A percentile compares a stretch with the other conserved stretches of the same genome.
Evolutionary conservation across 2,329 filamentous ascomycete species (phyloP).

Genomic region (Juglanconis sp.): DNA sequence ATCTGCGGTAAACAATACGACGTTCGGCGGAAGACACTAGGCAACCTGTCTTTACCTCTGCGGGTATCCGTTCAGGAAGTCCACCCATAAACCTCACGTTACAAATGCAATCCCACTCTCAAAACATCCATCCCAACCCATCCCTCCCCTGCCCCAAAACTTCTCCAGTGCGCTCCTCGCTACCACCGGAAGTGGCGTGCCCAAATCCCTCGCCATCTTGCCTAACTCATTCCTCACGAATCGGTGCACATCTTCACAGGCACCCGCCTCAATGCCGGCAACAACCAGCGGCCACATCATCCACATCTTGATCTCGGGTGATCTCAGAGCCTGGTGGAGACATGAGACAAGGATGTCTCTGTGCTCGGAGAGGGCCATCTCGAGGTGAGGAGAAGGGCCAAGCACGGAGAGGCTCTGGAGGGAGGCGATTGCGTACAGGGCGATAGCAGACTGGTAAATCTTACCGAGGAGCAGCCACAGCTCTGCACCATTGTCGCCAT

Average conservation of each 20-base stretch:
- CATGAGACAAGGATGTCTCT: slow-evolving; percentile 19
- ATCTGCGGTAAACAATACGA: no score
- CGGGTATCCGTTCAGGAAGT: background rate
- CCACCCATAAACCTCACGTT: background rate
- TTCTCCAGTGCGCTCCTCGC: slow-evolving; percentile 30
- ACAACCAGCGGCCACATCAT: slow-evolving; percentile 35
- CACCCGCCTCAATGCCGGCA: slow-evolving; percentile 30
- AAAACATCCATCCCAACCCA: slow-evolving; percentile 37
- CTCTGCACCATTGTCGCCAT: no score
- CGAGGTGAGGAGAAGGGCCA: slow-evolving; percentile 9
- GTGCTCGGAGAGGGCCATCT: background rate
- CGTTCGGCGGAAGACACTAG: no score
- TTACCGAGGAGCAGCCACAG: no score
- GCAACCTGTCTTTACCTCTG: background rate
- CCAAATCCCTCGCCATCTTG: slow-evolving; percentile 26
- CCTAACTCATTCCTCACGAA: slow-evolving; percentile 28
- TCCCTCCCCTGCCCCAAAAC: slow-evolving; percentile 32
- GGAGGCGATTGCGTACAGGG: slow-evolving; percentile 35
- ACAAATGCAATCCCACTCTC: slow-evolving; percentile 30
- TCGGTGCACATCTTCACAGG: slow-evolving; percentile 16
- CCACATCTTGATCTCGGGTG: slow-evolving; percentile 22
- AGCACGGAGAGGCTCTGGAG: slow-evolving; percentile 32
- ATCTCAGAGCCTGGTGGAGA: slow-evolving; percentile 21
- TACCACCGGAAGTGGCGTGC: slow-evolving; percentile 28
- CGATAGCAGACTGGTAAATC: slow-evolving; percentile 29